Percentiles rank a stretch among this genome's conserved stretches.
phyloP scores from a whole-genome alignment of 768 basidiomycete genomes.

The Russula virescens region DNA sequence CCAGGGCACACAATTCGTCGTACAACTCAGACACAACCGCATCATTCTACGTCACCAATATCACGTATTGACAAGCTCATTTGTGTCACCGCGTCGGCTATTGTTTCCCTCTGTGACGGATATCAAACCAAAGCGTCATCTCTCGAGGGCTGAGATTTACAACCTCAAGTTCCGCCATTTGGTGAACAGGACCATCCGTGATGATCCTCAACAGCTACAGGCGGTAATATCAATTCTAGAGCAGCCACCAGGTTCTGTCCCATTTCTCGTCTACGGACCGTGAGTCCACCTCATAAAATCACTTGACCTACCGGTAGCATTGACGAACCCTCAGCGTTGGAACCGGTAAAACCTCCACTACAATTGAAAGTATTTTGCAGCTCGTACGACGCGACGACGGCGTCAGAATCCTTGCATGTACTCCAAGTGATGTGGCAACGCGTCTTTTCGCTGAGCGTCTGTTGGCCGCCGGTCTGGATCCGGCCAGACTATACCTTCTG shows the following conservation, averaged over 20 bases:
- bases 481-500: constrained; percentile 44
- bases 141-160: constrained; percentile 13
- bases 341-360: constrained; percentile 36
- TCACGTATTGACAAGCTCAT: constrained; percentile 45
- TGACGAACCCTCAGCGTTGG: constrained; percentile 32
- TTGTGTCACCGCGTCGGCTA: constrained; percentile 38
- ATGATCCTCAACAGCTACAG: constrained; percentile 44
- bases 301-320: background rate
- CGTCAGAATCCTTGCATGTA: constrained; percentile 32
- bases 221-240: constrained; percentile 43
- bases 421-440: constrained; percentile 34
- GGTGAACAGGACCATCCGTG: constrained; percentile 40
- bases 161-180: constrained; percentile 21
- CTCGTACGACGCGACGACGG: constrained; percentile 26
- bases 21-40: constrained; percentile 50
- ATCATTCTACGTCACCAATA: constrained; percentile 54
- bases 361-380: constrained; percentile 36
- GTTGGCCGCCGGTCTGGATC: constrained; percentile 12
- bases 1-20: constrained; percentile 38
- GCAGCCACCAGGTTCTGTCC: constrained; percentile 41
- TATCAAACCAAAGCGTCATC: constrained; percentile 23
- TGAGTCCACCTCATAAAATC: constrained; percentile 30
- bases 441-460: constrained; percentile 33
- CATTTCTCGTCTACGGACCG: constrained; percentile 66
- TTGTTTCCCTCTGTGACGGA: constrained; percentile 43